Base-by-base conservation (phyloP, 2,329 filamentous ascomycete species). In the Fusarium agapanthi region DNA sequence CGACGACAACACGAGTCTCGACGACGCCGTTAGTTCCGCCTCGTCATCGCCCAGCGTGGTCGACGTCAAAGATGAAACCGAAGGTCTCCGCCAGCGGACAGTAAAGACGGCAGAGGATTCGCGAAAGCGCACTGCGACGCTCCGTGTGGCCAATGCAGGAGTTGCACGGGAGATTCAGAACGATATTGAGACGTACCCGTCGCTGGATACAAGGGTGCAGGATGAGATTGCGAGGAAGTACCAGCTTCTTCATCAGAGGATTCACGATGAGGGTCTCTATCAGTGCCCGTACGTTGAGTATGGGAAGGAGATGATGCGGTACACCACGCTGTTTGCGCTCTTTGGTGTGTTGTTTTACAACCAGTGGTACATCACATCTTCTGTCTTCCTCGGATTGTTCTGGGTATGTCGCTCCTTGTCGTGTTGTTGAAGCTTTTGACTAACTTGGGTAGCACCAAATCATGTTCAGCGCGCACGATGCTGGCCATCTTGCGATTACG, bases 401-500 rank as follows among this genome's bases (percentile, higher is more conserved):
- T 91, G 89, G 88, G 86, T 88, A 81, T 50, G 61, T 37, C 5
- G 28, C 14, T 7, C 15, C 22, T 20, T 4, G 20, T 3, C 3
- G 10, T 15, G 6, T 4, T n/a, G 48, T 26, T 26, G 18, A 35
- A 20, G 8, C 20, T 5, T 37, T 44, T 47, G 43, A 55, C 71
- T 77, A 61, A 77, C 78, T 48, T 13, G 20, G 47, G 9, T 71
- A 88, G 89, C 89, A 91, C 75, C 90, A 91, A 82, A 88, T 92
- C 81, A 91, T 92, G 88, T 92, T 92, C 79, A 86, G 87, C 1
- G 90, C 89, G 8, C 90, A 92, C 76, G 90, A 92, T 74, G 89
- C 89, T 15, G 90, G 89, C 6, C 90, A 91, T 75, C 83, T 86
- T 34, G 89, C 88, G 67, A 91, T 92, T 67, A 90, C 90, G 0